Evolutionary conservation across 1,284 basidiomycete species (phyloP).

Genomic region (Schizophyllum amplum): DNA sequence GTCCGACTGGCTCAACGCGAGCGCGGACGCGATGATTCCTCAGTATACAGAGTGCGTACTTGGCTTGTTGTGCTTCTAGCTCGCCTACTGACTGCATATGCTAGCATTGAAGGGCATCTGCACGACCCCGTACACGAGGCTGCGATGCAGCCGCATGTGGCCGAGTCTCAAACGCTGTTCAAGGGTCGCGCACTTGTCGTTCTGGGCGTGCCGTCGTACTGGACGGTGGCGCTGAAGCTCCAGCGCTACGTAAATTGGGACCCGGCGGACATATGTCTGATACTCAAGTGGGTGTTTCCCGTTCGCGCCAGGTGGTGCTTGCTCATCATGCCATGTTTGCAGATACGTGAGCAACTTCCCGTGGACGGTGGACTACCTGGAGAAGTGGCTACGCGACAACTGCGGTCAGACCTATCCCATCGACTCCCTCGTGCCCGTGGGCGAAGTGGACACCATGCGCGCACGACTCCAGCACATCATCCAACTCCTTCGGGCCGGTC

Average conservation of each 20-base stretch:
- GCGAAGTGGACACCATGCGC: no score
- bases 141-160: conserved; percentile 39
- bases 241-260: conserved; percentile 53
- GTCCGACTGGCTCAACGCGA: conserved; percentile 66
- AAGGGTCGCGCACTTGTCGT: not conserved
- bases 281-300: conserved; percentile 24
- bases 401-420: not conserved
- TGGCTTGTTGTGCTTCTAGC: not conserved
- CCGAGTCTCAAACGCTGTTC: not conserved
- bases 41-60: conserved; percentile 48
- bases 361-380: not conserved
- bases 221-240: conserved; percentile 64
- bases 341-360: not conserved
- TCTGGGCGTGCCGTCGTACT: conserved; percentile 50
- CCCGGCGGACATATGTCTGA: conserved; percentile 39
- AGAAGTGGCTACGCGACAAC: not conserved
- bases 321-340: no score
- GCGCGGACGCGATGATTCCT: conserved; percentile 59
- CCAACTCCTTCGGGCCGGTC: no score
- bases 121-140: conserved; percentile 56
- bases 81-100: conserved; percentile 6
- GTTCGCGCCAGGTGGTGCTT: no score
- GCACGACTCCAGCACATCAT: no score
- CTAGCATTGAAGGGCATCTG: conserved; percentile 25
- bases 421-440: no score